phyloP scores from a whole-genome alignment of 768 basidiomycete species.

The Russula earlei region DNA sequence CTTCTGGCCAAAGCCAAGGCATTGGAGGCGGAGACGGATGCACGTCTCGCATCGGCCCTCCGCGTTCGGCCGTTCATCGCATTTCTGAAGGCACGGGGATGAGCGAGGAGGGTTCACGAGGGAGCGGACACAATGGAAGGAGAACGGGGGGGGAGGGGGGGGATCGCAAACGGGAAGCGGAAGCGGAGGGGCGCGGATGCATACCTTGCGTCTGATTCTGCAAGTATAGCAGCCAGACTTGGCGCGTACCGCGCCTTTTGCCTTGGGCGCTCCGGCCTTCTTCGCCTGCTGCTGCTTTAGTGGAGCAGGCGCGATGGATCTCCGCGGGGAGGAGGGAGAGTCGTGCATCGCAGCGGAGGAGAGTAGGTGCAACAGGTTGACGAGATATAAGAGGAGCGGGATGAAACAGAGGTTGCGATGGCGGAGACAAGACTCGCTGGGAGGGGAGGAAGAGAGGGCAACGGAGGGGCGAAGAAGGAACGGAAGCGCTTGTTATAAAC shows the following conservation, averaged over 20 bases:
- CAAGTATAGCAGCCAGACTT: constrained; percentile 89
- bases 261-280: constrained; percentile 51
- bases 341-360: constrained; percentile 26
- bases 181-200: constrained; percentile 18
- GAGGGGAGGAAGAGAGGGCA: constrained; percentile 19
- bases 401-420: constrained; percentile 5
- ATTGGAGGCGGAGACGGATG: constrained; percentile 70
- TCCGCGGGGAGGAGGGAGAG: constrained; percentile 27
- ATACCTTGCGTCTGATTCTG: constrained; percentile 75
- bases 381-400: constrained; percentile 13
- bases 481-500: constrained; percentile 20
- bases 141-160: constrained; percentile 12
- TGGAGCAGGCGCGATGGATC: constrained; percentile 24
- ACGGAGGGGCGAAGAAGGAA: constrained; percentile 19
- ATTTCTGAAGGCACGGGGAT: too few species aligned
- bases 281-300: constrained; percentile 31
- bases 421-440: constrained; percentile 14
- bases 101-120: too few species aligned
- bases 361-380: constrained; percentile 20
- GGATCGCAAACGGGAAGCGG: constrained; percentile 7
- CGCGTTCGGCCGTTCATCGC: constrained; percentile 61
- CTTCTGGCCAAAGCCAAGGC: constrained; percentile 77
- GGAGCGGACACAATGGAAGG: too few species aligned
- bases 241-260: constrained; percentile 74
- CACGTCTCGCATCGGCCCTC: constrained; percentile 68